These are phyloP conservation scores for Pichia sp. DNA, from an alignment of 1,139 yeast species.

Conservation along the genomic window DNA sequence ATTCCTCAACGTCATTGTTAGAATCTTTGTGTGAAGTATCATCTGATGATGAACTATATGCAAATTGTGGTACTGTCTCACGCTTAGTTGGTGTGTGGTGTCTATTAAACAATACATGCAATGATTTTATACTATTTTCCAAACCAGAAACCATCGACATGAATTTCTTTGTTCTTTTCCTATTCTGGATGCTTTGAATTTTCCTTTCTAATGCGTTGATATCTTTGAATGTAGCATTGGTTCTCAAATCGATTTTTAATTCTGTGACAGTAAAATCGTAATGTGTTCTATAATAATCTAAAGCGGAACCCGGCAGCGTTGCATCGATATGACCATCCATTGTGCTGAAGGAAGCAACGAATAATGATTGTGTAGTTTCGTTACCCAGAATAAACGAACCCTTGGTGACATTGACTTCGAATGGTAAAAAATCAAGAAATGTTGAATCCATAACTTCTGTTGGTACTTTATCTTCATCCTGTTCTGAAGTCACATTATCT, in stretches of 20 bases:
- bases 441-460: slow-evolving; percentile 16
- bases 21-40: background rate
- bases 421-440: slow-evolving; percentile 35
- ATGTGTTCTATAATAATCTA: slow-evolving; percentile 55
- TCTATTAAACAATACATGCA: slow-evolving; percentile 4
- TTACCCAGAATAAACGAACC: slow-evolving; percentile 84
- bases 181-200: slow-evolving; percentile 5
- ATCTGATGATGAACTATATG: slow-evolving; percentile 18
- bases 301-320: slow-evolving; percentile 42
- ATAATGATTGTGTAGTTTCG: slow-evolving; percentile 67
- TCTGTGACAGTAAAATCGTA: slow-evolving; percentile 45
- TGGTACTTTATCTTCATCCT: background rate
- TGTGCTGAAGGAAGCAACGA: slow-evolving; percentile 57
- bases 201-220: slow-evolving; percentile 13
- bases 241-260: slow-evolving; percentile 59
- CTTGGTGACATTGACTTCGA: slow-evolving; percentile 38
- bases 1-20: slow-evolving; percentile 19
- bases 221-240: slow-evolving; percentile 59
- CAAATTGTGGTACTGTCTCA: too few species aligned
- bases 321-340: slow-evolving; percentile 65
- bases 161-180: slow-evolving; percentile 5
- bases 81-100: background rate
- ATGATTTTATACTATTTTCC: slow-evolving; percentile 4
- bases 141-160: slow-evolving; percentile 12
- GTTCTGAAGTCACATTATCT: background rate